phyloP scores from a whole-genome alignment of 495 filamentous ascomycete species.

The Chaetomium tenue region DNA sequence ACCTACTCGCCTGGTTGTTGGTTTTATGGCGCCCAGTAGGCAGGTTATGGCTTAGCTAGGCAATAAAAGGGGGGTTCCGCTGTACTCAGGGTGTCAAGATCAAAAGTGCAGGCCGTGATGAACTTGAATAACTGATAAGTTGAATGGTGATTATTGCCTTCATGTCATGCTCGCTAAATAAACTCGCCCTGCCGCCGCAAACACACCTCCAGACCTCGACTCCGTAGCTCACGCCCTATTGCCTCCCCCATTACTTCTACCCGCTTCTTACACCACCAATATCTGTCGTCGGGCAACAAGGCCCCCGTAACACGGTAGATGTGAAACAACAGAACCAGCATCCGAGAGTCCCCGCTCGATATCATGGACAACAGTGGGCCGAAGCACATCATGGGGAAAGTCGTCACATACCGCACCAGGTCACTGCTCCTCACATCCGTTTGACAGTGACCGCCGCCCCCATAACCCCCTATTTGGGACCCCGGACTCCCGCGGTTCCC shows the following conservation, averaged over 20 bases:
- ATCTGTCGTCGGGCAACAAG: constrained; percentile 21
- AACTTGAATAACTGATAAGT: constrained; percentile 23
- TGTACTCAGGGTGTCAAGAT: constrained; percentile 37
- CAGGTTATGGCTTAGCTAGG: too few species aligned
- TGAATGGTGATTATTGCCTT: not conserved
- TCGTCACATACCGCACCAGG: constrained; percentile 29
- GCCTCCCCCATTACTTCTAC: constrained; percentile 22
- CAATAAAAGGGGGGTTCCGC: too few species aligned
- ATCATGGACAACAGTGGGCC: constrained; percentile 29
- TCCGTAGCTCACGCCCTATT: constrained; percentile 23
- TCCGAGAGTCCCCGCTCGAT: constrained; percentile 28
- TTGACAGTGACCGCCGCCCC: not conserved
- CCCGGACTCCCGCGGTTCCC: not conserved
- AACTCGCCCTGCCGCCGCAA: constrained; percentile 11
- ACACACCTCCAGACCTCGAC: constrained; percentile 25
- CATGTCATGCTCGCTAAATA: not conserved
- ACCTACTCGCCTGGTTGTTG: too few species aligned
- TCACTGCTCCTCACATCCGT: constrained; percentile 2
- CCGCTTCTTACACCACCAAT: constrained; percentile 31
- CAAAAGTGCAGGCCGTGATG: constrained; percentile 32
- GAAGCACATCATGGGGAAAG: constrained; percentile 34
- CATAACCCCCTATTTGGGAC: not conserved
- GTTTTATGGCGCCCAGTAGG: too few species aligned
- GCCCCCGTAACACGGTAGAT: constrained; percentile 26
- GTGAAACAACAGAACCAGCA: constrained; percentile 31